These are phyloP conservation scores for Prunella vulgaris DNA, from an alignment of 257 asterid genomes.

Conservation along the genomic window DNA sequence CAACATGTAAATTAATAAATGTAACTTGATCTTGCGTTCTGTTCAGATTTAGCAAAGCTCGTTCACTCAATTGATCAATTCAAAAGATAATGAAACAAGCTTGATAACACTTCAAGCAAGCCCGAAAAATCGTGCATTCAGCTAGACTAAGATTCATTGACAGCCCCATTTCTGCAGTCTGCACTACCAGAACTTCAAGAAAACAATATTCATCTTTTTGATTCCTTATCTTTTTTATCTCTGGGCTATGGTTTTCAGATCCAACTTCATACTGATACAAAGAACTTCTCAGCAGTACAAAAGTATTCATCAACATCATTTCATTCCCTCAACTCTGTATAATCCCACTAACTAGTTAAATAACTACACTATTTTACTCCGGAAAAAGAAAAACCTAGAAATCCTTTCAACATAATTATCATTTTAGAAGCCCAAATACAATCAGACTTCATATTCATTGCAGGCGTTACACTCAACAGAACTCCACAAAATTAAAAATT, in stretches of 20 bases:
- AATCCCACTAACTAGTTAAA: not conserved
- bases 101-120: not conserved
- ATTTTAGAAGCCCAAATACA: not conserved
- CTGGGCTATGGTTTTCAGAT: slow-evolving; percentile 2
- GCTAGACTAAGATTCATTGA: not conserved
- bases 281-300: not conserved
- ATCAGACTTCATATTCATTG: not conserved
- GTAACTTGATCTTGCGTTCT: not conserved
- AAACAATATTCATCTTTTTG: not conserved
- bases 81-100: not conserved
- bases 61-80: not conserved
- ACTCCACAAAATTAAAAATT: not conserved
- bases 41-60: not conserved
- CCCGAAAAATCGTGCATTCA: not conserved
- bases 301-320: slow-evolving; percentile 8
- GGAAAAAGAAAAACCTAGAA: not conserved
- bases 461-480: not conserved
- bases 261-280: slow-evolving; percentile 4
- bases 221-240: not conserved
- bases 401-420: not conserved
- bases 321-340: not conserved
- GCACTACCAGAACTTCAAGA: not conserved
- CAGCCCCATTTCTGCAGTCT: not conserved
- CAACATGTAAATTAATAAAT: not conserved
- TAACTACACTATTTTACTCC: not conserved